Conservation (phyloP, 352 stramenopile species). For the Phytophthora cactorum region DNA sequence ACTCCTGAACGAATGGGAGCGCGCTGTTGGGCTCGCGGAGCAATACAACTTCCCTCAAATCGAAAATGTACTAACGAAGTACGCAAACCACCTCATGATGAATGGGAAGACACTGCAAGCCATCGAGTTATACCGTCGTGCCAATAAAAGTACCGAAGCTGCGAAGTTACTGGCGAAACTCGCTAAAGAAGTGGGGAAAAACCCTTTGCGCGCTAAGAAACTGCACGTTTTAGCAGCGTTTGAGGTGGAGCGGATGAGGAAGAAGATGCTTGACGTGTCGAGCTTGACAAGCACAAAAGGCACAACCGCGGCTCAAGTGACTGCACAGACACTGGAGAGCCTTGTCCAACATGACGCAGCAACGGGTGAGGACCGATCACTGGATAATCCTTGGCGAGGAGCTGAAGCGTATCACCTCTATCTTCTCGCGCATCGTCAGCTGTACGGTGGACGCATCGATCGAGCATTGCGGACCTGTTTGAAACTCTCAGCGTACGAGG, state of each 20-base stretch:
- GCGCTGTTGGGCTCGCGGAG: conserved; percentile 90
- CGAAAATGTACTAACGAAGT: conserved; percentile 92
- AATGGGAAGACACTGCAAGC: conserved; percentile 88
- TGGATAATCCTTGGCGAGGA: conserved; percentile 94
- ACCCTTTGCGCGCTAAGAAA: conserved; percentile 93
- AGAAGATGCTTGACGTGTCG: conserved; percentile 89
- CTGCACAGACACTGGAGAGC: conserved; percentile 91
- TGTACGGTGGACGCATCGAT: conserved; percentile 88
- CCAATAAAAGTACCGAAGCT: conserved; percentile 92
- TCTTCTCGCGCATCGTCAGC: conserved; percentile 91
- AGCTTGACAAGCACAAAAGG: conserved; percentile 62
- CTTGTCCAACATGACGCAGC: conserved; percentile 90
- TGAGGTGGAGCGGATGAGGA: conserved; percentile 93
- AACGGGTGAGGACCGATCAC: conserved; percentile 76
- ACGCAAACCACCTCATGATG: conserved; percentile 85
- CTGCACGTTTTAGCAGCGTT: conserved; percentile 94
- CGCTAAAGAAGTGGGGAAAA: conserved; percentile 78
- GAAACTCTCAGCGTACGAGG: conserved; percentile 91
- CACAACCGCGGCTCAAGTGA: conserved; percentile 80
- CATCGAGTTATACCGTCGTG: conserved; percentile 93
- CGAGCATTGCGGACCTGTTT: conserved; percentile 87
- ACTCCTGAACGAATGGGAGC: conserved; percentile 93
- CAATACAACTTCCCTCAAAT: conserved; percentile 95
- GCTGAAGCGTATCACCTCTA: conserved; percentile 95
- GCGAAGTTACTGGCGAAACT: conserved; percentile 91